phyloP scores from a whole-genome alignment of 345 rosid species.

The Cardamine resedifolia region DNA sequence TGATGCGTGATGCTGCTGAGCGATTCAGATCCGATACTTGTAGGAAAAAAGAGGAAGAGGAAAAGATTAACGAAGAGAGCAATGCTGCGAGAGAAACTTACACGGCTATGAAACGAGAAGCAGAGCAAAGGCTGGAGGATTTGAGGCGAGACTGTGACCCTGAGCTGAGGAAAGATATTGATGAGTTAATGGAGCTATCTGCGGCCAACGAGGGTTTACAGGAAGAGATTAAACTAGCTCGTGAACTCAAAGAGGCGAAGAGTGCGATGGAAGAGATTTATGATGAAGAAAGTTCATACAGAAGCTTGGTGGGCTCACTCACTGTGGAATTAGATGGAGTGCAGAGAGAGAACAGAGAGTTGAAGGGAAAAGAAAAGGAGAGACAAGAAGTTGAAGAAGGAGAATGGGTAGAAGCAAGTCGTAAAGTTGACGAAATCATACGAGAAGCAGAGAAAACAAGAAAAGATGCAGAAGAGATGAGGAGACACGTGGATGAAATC shows the following conservation, averaged over 20 bases:
- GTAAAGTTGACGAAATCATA: conserved; percentile 40
- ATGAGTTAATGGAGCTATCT: conserved; percentile 48
- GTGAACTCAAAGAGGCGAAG: conserved; percentile 73
- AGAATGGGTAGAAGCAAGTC: conserved; percentile 30
- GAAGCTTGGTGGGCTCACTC: conserved; percentile 44
- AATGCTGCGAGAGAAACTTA: conserved; percentile 38
- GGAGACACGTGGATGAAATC: conserved; percentile 39
- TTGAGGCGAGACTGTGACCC: conserved; percentile 55
- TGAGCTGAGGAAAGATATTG: conserved; percentile 46
- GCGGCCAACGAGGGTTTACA: conserved; percentile 52
- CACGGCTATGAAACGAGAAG: conserved; percentile 45
- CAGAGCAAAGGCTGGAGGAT: conserved; percentile 40
- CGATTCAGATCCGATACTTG: conserved; percentile 47
- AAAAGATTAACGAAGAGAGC: conserved; percentile 45
- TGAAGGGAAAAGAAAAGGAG: conserved; percentile 42
- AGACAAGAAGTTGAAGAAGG: conserved; percentile 25
- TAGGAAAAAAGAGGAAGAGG: conserved; percentile 46
- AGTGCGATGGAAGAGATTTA: conserved; percentile 46
- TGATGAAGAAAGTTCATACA: conserved; percentile 58
- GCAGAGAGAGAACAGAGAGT: conserved; percentile 42
- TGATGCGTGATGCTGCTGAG: conserved; percentile 53
- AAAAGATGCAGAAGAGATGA: conserved; percentile 56
- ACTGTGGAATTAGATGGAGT: conserved; percentile 55
- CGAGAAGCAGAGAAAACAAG: conserved; percentile 52
- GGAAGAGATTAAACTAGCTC: conserved; percentile 55